Evolutionary conservation across 176 grass and related monocot genomes (phyloP).

Genomic region (Hordeum marinum): DNA sequence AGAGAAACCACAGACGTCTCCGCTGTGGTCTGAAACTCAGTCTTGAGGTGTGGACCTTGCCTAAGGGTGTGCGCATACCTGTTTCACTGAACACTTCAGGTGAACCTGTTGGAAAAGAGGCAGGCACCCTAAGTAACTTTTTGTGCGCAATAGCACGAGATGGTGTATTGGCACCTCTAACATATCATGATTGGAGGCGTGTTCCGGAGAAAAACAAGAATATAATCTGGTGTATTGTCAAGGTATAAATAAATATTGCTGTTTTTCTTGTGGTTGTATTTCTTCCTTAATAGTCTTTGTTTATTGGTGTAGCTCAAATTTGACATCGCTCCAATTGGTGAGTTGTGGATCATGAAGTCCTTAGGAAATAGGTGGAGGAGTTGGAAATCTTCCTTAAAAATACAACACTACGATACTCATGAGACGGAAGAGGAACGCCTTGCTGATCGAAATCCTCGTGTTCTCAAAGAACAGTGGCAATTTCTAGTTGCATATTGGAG

Average conservation of each 20-base stretch:
- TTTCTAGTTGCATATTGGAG: slow-evolving; percentile 52
- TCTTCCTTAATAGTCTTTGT: slow-evolving; percentile 9
- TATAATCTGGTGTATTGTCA: slow-evolving; percentile 33
- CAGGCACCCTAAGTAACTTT: slow-evolving; percentile 32
- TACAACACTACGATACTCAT: slow-evolving; percentile 47
- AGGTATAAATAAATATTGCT: slow-evolving; percentile 7
- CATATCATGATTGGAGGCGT: slow-evolving; percentile 24
- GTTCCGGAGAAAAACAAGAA: slow-evolving; percentile 50
- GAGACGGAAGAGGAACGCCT: slow-evolving; percentile 46
- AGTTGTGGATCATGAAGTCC: slow-evolving; percentile 22
- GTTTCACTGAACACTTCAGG: slow-evolving; percentile 38
- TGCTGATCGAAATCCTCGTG: slow-evolving; percentile 41
- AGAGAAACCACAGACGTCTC: neutral
- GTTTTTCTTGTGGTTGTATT: neutral
- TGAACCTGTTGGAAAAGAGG: slow-evolving; percentile 36
- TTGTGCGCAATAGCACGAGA: slow-evolving; percentile 42
- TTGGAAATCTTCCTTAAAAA: slow-evolving; percentile 44
- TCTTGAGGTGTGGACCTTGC: slow-evolving; percentile 45
- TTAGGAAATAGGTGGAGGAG: slow-evolving; percentile 36
- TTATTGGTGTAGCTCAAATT: slow-evolving; percentile 45
- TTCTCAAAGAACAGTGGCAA: slow-evolving; percentile 46
- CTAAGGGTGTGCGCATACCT: slow-evolving; percentile 32
- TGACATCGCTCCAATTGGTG: slow-evolving; percentile 23
- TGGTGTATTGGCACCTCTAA: slow-evolving; percentile 42
- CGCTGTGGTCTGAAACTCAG: slow-evolving; percentile 33